These are phyloP conservation scores for Paragyromitra xinjiangensis DNA, from an alignment of 495 filamentous ascomycete genomes.

Conservation along the genomic window DNA sequence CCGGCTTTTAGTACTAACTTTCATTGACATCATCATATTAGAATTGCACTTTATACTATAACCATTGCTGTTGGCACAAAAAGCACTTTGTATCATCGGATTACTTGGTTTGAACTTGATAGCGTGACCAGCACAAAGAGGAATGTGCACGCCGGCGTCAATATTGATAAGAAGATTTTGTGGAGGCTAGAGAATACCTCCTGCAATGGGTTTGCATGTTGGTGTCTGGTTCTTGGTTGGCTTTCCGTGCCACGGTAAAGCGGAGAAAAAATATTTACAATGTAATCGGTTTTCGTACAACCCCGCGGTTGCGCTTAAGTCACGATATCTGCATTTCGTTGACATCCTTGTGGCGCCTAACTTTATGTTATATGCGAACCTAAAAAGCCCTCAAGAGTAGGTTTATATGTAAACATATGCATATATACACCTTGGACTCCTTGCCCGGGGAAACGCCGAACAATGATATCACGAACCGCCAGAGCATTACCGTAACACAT, in stretches of 20 bases:
- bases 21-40: slow-evolving; percentile 10
- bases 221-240: not conserved
- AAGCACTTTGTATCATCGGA: slow-evolving; percentile 6
- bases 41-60: slow-evolving; percentile 4
- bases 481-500: slow-evolving; percentile 21
- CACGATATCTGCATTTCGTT: not conserved
- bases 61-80: slow-evolving; percentile 9
- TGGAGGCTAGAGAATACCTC: not conserved
- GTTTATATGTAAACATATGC: not conserved
- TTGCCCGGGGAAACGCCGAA: not conserved
- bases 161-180: not conserved
- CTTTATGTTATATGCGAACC: not conserved
- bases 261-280: not conserved
- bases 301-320: slow-evolving; percentile 40
- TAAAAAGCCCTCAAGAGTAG: not conserved
- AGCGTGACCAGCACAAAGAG: slow-evolving; percentile 17
- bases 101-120: slow-evolving; percentile 14
- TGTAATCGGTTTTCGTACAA: slow-evolving; percentile 9
- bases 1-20: slow-evolving; percentile 17
- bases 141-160: slow-evolving; percentile 4
- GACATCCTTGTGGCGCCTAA: slow-evolving; percentile 22
- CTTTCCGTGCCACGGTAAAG: not conserved
- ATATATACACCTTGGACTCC: not conserved
- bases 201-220: not conserved
- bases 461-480: slow-evolving; percentile 9